Evolutionary conservation across 306 rosid species (phyloP), one percentile per base, ranked within the genome.

Genomic region (Lathyrus tuberosus): DNA sequence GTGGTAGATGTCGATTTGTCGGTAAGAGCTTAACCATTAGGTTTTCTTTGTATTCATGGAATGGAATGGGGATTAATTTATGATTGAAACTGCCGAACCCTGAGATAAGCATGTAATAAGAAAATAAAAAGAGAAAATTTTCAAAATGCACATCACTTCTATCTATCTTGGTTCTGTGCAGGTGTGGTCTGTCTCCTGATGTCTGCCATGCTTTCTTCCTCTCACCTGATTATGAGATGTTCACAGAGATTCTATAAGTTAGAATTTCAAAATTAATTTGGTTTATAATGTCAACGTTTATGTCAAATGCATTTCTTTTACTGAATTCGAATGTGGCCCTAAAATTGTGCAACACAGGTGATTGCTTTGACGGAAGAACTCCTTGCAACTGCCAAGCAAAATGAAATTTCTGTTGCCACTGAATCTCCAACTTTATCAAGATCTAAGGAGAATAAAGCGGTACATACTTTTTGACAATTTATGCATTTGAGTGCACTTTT

Each of bases 141-240:
- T 85, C 80, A 80, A 84, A 90, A 80, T 81, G 81, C 96, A 38
- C 86, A 91, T 88, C 76, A 88, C 88, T 77, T 86, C 78, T 88
- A 79, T 91, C 90, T 87, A 82, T 91, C 89, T 87, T 88, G 89
- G 73, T 94, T 93, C 79, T 87, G 67, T 90, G 99, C 99, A 91
- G 99, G 97, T 88, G 76, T 85, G 90, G 92, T 84, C 67, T 83
- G 74, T 81, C 73, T 84, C 82, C 63, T 81, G 91, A 80, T 90
- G 89, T 82, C 88, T 85, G 76, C 87, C 84, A 82, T 83, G 95
- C 85, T 79, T 85, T 84, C 85, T 75, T 71, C 84, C 82, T 62
- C 82, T 71, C 86, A 80, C 88, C 84, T 85, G 89, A 88, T 82
- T 70, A 83, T 86, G 89, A 53, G 87, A 89, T 84, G 87, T 88